Base-by-base conservation (phyloP, 1,284 basidiomycete species). In the Trametes versicolor region DNA sequence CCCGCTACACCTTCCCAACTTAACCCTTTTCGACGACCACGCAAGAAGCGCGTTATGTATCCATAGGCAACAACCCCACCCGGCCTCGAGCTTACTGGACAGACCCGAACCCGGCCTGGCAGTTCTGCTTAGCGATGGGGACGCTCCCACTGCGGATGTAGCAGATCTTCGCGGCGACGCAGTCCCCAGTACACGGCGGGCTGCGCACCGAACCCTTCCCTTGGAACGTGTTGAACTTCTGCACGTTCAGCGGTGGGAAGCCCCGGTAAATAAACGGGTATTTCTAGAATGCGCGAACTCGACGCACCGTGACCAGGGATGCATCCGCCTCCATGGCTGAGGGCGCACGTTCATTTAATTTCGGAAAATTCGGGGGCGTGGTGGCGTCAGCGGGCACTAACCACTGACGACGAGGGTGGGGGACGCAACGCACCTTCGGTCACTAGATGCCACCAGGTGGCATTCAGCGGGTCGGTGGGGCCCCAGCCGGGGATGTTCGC, bases 361-460 rank as follows among this genome's bases (percentile, higher is more conserved):
- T 56, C 54, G 41, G 54, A 6, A 29, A 34, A 47, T 29, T 17
- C 17, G 37, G 15, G 13, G 7, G 19, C 34, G 13, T 7, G 19
- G 2, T 10, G n/a, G n/a, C n/a, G n/a, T 47, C 32, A 25, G 19
- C 9, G 0, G 29, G 21, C 45, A 37, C 29, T 63, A 65, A 60
- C 54, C 55, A 39, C 23, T 62, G 49, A 37, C 10, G 41, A 29
- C 13, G 25, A 51, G 17, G 43, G 6, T 27, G 25, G 25, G n/a
- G n/a, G n/a, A n/a, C n/a, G n/a, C n/a, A 29, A 79, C 80, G 66
- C 63, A 88, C 90, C 85, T 79, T 94, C 91, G 3, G 93, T 94
- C 47, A 94, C 87, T 29, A 78, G 83, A 71, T 93, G 91, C 92
- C 92, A 95, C 87, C 91, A 95, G 6, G 93, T 93, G 19, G 90